phyloP scores from a whole-genome alignment of 2,329 filamentous ascomycete genomes.

The Neonectria ditissima region DNA sequence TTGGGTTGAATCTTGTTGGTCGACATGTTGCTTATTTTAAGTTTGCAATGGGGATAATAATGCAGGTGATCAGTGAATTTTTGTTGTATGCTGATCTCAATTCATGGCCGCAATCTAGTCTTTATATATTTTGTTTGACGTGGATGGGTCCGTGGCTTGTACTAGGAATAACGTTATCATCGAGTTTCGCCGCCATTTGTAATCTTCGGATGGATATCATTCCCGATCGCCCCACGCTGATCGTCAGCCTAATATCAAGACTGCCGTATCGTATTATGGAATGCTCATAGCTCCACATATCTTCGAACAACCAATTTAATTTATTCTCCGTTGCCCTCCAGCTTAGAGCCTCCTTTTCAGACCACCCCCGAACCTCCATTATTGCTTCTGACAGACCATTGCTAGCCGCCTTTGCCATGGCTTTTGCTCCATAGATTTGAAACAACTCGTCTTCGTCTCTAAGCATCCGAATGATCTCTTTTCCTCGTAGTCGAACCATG shows the following conservation, averaged over 20 bases:
- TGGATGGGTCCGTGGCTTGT: not conserved
- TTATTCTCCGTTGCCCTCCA: conserved; percentile 23
- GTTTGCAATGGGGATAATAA: not conserved
- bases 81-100: not conserved
- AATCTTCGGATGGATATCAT: conserved; percentile 9
- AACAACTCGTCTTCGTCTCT: conserved; percentile 18
- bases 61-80: not conserved
- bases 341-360: conserved; percentile 1
- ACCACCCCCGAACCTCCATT: conserved; percentile 9
- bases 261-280: not conserved
- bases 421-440: conserved; percentile 24
- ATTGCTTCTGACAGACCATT: conserved; percentile 7
- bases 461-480: conserved; percentile 14
- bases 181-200: conserved; percentile 4
- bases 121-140: not conserved
- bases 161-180: not conserved
- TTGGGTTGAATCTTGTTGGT: not conserved
- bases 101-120: too few relatives aligned
- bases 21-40: not conserved
- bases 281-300: conserved; percentile 23
- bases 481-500: conserved; percentile 1
- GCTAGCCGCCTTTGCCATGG: conserved; percentile 24
- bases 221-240: conserved; percentile 4
- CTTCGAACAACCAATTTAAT: conserved; percentile 26
- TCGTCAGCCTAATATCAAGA: not conserved